These are phyloP conservation scores for Kuraishia capsulata DNA, from an alignment of 805 yeast species.

Conservation along the genomic window DNA sequence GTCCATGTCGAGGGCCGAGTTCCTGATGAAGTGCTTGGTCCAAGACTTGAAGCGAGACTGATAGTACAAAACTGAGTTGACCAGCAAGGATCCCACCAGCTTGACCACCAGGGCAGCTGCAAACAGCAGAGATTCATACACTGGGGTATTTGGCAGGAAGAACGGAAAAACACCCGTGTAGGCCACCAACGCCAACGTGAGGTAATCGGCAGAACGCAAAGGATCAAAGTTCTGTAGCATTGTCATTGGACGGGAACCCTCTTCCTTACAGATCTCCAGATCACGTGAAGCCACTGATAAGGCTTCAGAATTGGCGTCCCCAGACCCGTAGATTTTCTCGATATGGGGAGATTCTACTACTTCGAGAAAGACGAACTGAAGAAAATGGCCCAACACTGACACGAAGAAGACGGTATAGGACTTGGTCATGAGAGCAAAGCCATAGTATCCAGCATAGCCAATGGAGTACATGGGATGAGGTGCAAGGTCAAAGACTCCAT, in stretches of 20 bases:
- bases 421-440: slow-evolving; percentile 68
- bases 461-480: slow-evolving; percentile 93
- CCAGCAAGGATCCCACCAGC: slow-evolving; percentile 37
- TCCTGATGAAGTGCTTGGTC: slow-evolving; percentile 55
- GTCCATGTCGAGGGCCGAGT: slow-evolving; percentile 43
- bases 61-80: slow-evolving; percentile 39
- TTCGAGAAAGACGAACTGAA: slow-evolving; percentile 67
- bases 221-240: slow-evolving; percentile 55
- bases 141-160: slow-evolving; percentile 16
- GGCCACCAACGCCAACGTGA: slow-evolving; percentile 34
- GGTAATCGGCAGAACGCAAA: slow-evolving; percentile 55
- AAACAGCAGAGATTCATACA: slow-evolving; percentile 20
- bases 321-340: slow-evolving; percentile 62
- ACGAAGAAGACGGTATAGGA: slow-evolving; percentile 62
- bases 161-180: slow-evolving; percentile 34
- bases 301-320: slow-evolving; percentile 6
- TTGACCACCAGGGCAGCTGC: slow-evolving; percentile 32
- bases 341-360: slow-evolving; percentile 82
- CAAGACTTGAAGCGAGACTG: slow-evolving; percentile 57
- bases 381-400: slow-evolving; percentile 66
- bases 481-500: slow-evolving; percentile 82
- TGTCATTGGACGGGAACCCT: slow-evolving; percentile 31
- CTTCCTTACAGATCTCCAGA: slow-evolving; percentile 8
- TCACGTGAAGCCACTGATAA: slow-evolving; percentile 24
- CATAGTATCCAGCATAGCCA: slow-evolving; percentile 83